These are phyloP conservation scores for Suillus plorans DNA, from an alignment of 768 basidiomycete genomes.

Conservation along the genomic window DNA sequence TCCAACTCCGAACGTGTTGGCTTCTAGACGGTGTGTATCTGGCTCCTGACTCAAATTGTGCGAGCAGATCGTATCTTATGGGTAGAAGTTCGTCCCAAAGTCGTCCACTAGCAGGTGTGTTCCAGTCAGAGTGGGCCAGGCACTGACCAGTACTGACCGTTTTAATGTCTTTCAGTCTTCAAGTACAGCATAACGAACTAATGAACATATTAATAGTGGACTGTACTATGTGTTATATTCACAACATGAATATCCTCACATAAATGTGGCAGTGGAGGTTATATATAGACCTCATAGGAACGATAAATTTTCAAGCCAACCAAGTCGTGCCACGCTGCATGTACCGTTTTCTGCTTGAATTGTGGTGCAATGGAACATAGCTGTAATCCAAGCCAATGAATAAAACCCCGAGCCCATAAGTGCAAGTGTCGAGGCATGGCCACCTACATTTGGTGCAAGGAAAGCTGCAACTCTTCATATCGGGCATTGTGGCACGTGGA, in stretches of 20 bases:
- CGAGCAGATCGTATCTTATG: not conserved
- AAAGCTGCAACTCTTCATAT: not conserved
- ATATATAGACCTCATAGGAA: not conserved
- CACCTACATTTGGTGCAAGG: not conserved
- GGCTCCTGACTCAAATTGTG: not conserved
- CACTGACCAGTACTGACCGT: not conserved
- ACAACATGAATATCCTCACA: not conserved
- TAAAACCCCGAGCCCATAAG: not conserved
- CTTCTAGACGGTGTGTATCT: not conserved
- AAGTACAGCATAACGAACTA: not conserved
- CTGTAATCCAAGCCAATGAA: not conserved
- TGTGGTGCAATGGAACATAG: not conserved
- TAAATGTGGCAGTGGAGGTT: not conserved
- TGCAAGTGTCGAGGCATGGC: not conserved
- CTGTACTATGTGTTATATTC: not conserved
- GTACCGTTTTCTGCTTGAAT: not conserved
- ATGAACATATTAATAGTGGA: not conserved
- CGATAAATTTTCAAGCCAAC: not conserved
- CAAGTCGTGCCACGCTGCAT: not conserved
- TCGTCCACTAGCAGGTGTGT: not conserved
- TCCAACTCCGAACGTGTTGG: not conserved
- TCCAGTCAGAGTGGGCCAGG: not conserved
- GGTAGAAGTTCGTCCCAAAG: not conserved
- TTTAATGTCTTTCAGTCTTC: not conserved
- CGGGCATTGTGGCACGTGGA: not conserved